Evolutionary conservation across 306 rosid species (phyloP), one percentile per base, ranked within the genome.

Genomic region (Malus sylvestris): DNA sequence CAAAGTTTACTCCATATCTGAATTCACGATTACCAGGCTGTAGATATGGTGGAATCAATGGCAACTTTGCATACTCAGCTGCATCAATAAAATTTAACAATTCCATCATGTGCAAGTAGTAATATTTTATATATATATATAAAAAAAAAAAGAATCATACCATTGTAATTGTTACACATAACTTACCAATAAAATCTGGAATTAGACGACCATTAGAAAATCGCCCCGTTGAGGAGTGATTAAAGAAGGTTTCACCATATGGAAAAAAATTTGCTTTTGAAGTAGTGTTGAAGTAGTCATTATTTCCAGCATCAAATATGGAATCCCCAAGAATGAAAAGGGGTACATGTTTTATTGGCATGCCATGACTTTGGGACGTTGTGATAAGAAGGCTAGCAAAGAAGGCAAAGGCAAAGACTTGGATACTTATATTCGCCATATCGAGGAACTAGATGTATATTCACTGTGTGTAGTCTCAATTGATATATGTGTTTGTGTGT

Each of bases 301-400:
- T 88, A 75, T 88, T 92, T 33, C 95, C 97, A 16, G n/a, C 32
- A 59, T 92, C 97, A 45, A 75, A 85, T 5, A 81, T 1, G 2
- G 93, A 92, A 71, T 92, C 95, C 16, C 95, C 95, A 27, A 92
- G 88, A 35, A 87, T 73, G 76, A 86, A 88, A 52, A 88, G 18
- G 5, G 91, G 68, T 3, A 27, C 78, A 6, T 61, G 68, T 2
- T 87, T 27, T 19, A 15, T 22, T 59, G 64, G 33, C 33, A 32
- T 32, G 64, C 64, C 30, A 10, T 23, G 29, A 30, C 64, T 23
- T 23, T 59, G 64, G 30, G 33, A 32, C 33, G 64, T 59, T 59
- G 64, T 13, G 30, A 23, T 23, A 32, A 32, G 33, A 32, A 32
- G 33, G 33, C 33, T 4, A 32, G 33, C 33, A 32, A 59, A 59